Percentiles rank a stretch among this genome's conserved stretches.
Conservation (phyloP, 2,329 filamentous ascomycete species). For the Colletotrichum trifolii region DNA sequence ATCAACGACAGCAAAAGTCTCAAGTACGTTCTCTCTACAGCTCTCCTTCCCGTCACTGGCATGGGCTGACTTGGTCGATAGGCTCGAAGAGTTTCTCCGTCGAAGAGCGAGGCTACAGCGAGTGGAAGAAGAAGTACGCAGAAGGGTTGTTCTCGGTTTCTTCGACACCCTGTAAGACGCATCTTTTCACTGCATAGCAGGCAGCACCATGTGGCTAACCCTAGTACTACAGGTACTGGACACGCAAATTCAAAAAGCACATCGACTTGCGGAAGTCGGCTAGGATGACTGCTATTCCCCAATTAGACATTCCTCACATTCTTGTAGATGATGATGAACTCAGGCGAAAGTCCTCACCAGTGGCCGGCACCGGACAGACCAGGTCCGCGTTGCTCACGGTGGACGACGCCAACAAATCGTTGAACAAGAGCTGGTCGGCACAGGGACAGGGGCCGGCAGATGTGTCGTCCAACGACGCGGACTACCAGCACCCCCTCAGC, state of each 20-base stretch:
- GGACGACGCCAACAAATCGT: constrained; percentile 48
- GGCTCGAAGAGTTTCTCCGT: constrained; percentile 92
- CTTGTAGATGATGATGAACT: constrained; percentile 78
- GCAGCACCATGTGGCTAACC: neutral
- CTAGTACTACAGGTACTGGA: constrained; percentile 74
- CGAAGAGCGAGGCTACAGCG: constrained; percentile 90
- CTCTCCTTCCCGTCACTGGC: neutral
- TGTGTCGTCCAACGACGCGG: constrained; percentile 49
- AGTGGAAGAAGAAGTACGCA: constrained; percentile 92
- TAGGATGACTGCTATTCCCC: constrained; percentile 81
- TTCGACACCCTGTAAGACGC: constrained; percentile 83
- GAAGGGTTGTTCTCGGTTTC: constrained; percentile 91
- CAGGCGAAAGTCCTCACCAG: constrained; percentile 37
- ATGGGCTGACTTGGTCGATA: constrained; percentile 45
- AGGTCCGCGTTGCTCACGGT: constrained; percentile 49
- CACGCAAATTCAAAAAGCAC: constrained; percentile 81
- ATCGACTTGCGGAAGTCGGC: constrained; percentile 78
- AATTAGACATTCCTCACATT: constrained; percentile 89
- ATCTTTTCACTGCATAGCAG: constrained; percentile 26
- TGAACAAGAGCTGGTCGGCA: constrained; percentile 56
- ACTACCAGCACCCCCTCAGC: constrained; percentile 63
- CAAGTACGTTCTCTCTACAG: constrained; percentile 62
- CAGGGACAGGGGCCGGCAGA: constrained; percentile 51
- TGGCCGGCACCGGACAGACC: constrained; percentile 41
- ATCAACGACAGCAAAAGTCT: constrained; percentile 98